Evolutionary conservation across 1,139 yeast species (phyloP).

Genomic region (Sugiyamaella neomexicana): DNA sequence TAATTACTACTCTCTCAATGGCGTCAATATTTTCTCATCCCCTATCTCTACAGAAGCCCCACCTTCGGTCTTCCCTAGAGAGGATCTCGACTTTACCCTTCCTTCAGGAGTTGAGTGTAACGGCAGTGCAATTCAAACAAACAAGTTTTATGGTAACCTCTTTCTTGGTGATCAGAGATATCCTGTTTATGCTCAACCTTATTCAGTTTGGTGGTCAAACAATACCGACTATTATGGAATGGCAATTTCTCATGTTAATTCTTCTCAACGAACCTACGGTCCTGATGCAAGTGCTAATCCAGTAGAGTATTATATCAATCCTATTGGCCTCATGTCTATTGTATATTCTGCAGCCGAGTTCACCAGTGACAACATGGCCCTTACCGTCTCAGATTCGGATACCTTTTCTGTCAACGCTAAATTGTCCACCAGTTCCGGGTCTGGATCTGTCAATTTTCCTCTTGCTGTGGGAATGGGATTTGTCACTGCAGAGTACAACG

Average conservation of each 20-base stretch:
- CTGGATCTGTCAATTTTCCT: conserved; percentile 42
- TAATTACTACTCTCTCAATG: conserved; percentile 30
- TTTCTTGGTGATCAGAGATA: conserved; percentile 50
- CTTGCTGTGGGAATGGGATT: conserved; percentile 79
- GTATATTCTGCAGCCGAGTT: conserved; percentile 59
- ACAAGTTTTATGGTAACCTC: conserved; percentile 69
- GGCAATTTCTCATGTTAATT: conserved; percentile 59
- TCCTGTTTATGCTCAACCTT: conserved; percentile 59
- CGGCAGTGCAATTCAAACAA: conserved; percentile 52
- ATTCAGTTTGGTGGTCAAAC: conserved; percentile 53
- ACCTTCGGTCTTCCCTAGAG: conserved; percentile 49
- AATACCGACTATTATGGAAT: conserved; percentile 51
- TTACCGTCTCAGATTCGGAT: conserved; percentile 49
- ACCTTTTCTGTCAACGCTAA: conserved; percentile 58
- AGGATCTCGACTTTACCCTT: conserved; percentile 49
- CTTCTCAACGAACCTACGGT: conserved; percentile 47
- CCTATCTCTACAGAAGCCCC: conserved; percentile 54
- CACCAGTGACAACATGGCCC: conserved; percentile 44
- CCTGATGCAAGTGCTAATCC: conserved; percentile 40
- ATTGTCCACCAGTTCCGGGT: conserved; percentile 41
- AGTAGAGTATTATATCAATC: conserved; percentile 54
- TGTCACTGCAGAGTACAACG: conserved; percentile 63
- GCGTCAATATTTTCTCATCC: conserved; percentile 47
- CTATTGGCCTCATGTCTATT: conserved; percentile 53
- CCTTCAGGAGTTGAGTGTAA: conserved; percentile 51